phyloP scores from a whole-genome alignment of 2,329 filamentous ascomycete genomes.

The Epichloe gansuensis region DNA sequence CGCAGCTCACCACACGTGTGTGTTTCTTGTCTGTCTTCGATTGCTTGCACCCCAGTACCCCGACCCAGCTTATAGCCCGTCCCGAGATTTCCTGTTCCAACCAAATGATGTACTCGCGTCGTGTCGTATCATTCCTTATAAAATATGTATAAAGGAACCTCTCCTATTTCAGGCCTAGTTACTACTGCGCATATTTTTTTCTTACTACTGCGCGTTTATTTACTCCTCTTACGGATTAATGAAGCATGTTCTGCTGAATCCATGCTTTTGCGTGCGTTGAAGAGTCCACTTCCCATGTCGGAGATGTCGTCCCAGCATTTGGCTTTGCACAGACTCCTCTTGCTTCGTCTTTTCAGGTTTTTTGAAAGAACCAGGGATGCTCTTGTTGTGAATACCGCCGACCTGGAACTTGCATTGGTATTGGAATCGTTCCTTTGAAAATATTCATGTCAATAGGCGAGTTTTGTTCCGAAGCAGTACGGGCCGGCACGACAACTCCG shows the following conservation, averaged over 20 bases:
- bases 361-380: conserved; percentile 30
- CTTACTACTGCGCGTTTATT: no score
- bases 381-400: conserved; percentile 29
- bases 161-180: no score
- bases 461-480: conserved; percentile 7
- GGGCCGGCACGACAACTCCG: conserved; percentile 63
- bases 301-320: not conserved
- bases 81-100: not conserved
- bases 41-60: not conserved
- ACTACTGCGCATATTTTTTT: no score
- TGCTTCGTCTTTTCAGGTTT: conserved; percentile 11
- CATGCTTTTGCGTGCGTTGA: not conserved
- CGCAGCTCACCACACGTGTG: not conserved
- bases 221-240: no score
- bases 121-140: not conserved
- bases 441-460: conserved; percentile 17
- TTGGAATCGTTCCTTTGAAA: conserved; percentile 43
- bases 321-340: not conserved
- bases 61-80: not conserved
- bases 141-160: no score
- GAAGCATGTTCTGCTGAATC: conserved; percentile 8
- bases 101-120: not conserved
- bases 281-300: conserved; percentile 1
- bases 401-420: conserved; percentile 52
- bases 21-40: not conserved